Conservation (phyloP, 2,329 filamentous ascomycete species). For the Monilinia laxa region DNA sequence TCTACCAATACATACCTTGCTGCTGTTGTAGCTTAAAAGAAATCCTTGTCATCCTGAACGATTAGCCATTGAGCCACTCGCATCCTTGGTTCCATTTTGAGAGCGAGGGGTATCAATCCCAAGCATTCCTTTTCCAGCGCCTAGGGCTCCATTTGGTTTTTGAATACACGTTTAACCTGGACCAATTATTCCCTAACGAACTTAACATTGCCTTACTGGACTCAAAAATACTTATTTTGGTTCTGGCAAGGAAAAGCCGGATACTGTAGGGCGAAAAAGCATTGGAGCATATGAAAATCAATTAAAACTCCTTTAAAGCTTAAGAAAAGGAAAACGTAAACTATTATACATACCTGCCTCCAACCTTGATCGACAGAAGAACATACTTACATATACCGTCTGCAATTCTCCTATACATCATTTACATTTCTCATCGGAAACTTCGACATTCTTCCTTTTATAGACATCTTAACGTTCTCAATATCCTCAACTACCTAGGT, state of each 20-base stretch:
- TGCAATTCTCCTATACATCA: constrained; percentile 7
- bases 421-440: constrained; percentile 14
- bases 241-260: constrained; percentile 21
- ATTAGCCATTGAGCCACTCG: constrained; percentile 20
- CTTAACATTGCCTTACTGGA: constrained; percentile 20
- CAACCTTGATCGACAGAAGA: constrained; percentile 9
- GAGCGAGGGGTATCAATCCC: constrained; percentile 22
- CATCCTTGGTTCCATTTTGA: constrained; percentile 23
- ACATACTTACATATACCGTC: constrained; percentile 16
- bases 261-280: constrained; percentile 17
- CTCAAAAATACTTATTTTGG: constrained; percentile 20
- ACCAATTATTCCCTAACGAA: constrained; percentile 17
- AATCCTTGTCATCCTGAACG: constrained; percentile 19
- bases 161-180: constrained; percentile 12
- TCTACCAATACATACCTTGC: constrained; percentile 15
- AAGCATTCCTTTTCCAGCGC: constrained; percentile 25
- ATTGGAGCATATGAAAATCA: constrained; percentile 21
- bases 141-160: constrained; percentile 16
- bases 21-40: constrained; percentile 11
- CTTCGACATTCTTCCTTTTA: constrained; percentile 21
- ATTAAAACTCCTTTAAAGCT: constrained; percentile 19
- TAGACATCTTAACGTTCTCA: constrained; percentile 15
- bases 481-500: neutral
- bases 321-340: constrained; percentile 10
- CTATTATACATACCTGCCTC: constrained; percentile 20